Evolutionary conservation across 768 basidiomycete species (phyloP).

Genomic region (Cyclocybe cylindracea): DNA sequence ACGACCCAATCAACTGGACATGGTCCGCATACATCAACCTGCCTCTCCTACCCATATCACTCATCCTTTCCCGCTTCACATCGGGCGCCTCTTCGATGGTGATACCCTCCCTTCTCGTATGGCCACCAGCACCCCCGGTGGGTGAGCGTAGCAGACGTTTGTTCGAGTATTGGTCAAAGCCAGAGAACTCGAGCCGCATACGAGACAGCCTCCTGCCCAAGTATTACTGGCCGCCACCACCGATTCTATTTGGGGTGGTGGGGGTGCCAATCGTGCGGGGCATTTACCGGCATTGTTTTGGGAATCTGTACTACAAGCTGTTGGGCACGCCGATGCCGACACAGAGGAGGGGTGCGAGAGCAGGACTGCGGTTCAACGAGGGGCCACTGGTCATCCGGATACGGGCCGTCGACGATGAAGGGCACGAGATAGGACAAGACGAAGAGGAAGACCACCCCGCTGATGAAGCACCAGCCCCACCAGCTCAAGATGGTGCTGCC

Average conservation of each 20-base stretch:
- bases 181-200: conserved; percentile 34
- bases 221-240: conserved; percentile 59
- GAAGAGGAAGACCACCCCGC: neutral
- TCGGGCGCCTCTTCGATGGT: conserved; percentile 34
- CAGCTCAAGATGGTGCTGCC: conserved; percentile 13
- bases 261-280: conserved; percentile 48
- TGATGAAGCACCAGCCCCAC: conserved; percentile 15
- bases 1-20: conserved; percentile 74
- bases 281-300: conserved; percentile 44
- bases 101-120: conserved; percentile 47
- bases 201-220: conserved; percentile 21
- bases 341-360: conserved; percentile 23
- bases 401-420: conserved; percentile 21
- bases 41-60: conserved; percentile 66
- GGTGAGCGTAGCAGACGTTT: conserved; percentile 28
- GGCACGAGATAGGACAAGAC: conserved; percentile 8
- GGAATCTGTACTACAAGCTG: conserved; percentile 40
- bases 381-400: conserved; percentile 39
- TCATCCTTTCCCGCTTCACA: conserved; percentile 63
- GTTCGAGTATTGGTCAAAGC: conserved; percentile 31
- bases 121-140: conserved; percentile 42
- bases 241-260: conserved; percentile 54
- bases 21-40: conserved; percentile 77
- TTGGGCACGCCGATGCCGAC: conserved; percentile 39
- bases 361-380: conserved; percentile 27